phyloP scores from a whole-genome alignment of 2,329 filamentous ascomycete species.

The Fusarium sp. region DNA sequence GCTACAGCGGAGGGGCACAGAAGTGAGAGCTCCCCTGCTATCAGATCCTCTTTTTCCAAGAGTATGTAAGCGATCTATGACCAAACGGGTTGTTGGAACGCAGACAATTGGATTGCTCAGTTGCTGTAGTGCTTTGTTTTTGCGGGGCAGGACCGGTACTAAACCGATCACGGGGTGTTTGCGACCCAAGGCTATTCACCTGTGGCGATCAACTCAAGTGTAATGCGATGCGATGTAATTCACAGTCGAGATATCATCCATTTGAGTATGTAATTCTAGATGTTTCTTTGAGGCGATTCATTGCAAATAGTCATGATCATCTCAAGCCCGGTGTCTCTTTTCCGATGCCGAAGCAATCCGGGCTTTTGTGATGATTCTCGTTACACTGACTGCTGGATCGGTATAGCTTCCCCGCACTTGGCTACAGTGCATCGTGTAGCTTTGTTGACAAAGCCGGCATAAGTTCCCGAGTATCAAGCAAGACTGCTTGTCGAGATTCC shows the following conservation, averaged over 20 bases:
- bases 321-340: not conserved
- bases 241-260: constrained; percentile 11
- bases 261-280: not conserved
- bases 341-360: constrained; percentile 13
- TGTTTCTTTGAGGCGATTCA: not conserved
- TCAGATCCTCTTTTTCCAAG: constrained; percentile 5
- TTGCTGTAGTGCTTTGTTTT: constrained; percentile 30
- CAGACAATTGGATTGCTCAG: constrained; percentile 25
- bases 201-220: not conserved
- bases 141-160: constrained; percentile 17
- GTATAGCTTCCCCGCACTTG: constrained; percentile 42
- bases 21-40: not conserved
- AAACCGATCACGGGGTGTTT: constrained; percentile 29
- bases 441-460: constrained; percentile 32
- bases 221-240: not conserved
- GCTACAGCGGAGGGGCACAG: not conserved
- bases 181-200: not conserved
- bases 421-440: constrained; percentile 25
- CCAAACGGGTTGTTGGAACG: constrained; percentile 26
- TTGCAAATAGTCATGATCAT: not conserved
- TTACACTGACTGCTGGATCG: constrained; percentile 15
- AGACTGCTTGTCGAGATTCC: constrained; percentile 29
- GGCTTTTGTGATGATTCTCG: not conserved
- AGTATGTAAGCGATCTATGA: constrained; percentile 12
- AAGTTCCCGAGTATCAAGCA: constrained; percentile 26